Evolutionary conservation across 2,329 filamentous ascomycete genomes (phyloP), one percentile per base, ranked within the genome.

Genomic region (Leptographium lundbergii): DNA sequence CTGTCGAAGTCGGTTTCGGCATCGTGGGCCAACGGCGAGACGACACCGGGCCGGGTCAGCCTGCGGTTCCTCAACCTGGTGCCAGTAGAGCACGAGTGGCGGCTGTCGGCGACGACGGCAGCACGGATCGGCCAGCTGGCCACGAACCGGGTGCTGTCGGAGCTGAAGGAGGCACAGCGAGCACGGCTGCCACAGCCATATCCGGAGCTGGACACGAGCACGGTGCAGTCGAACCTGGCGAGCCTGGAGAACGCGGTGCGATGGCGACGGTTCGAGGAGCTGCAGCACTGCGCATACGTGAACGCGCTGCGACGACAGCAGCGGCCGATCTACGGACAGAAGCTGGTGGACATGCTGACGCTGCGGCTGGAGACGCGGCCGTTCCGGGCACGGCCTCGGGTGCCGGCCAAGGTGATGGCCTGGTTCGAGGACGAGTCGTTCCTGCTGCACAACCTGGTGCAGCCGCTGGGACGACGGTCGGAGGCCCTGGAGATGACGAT

Each of bases 261-360:
- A 63, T 89, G 82, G 78, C 80, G 79, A 24, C 81, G 83, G 57
- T 87, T 88, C 66, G 86, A 90, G 59, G 88, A 92, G 68, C 75
- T 96, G 34, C 89, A 91, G 67, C 86, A 89, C 63, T 88, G 84
- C 61, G 81, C 91, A 25, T 91, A 91, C 65, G 75, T 95, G 25
- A 95, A 95, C 65, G 85, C 85, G 0, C 79, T 94, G 29, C 86
- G 90, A 3, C 86, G 90, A 39, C 87, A 94, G 65, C 85, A 88
- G 63, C 81, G 82, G 39, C 91, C 91, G 0, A 80, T 96, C 1
- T 96, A 92, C 67, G 91, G 91, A 54, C 86, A 82, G 64, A 84
- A 84, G 51, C 74, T 96, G n/a, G 76, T 92, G n/a, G 80, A 91
- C 32, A 77, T 87, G 29, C 73, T 95, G 47, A 88, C 84, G 0